phyloP scores from a whole-genome alignment of 495 filamentous ascomycete genomes.

The Pseudomonodictys pantanalensis region DNA sequence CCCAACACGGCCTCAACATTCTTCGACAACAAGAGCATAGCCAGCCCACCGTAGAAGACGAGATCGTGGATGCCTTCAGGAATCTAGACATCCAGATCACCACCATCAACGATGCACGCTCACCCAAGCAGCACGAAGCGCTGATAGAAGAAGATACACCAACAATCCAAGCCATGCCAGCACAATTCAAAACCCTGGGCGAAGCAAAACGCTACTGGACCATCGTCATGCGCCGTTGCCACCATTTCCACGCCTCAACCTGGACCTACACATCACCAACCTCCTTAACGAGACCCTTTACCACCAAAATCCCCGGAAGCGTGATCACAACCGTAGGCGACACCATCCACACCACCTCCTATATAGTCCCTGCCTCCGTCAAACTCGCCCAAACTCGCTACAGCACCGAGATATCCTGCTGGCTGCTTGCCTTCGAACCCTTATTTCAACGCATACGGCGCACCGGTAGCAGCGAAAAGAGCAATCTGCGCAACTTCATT shows the following conservation, averaged over 20 bases:
- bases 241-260: conserved; percentile 11
- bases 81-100: conserved; percentile 14
- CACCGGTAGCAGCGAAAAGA: background rate
- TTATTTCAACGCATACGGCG: background rate
- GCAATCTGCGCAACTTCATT: background rate
- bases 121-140: background rate
- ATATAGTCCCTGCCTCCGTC: background rate
- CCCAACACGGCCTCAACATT: conserved; percentile 6
- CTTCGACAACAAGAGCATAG: conserved; percentile 2
- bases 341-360: conserved; percentile 3
- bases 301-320: conserved; percentile 3
- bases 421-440: conserved; percentile 3
- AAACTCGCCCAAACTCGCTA: background rate
- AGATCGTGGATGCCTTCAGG: conserved; percentile 10
- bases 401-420: background rate
- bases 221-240: conserved; percentile 3
- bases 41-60: background rate
- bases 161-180: background rate
- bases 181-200: background rate
- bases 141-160: conserved; percentile 1
- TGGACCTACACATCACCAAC: conserved; percentile 6
- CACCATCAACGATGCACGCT: conserved; percentile 2
- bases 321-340: background rate
- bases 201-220: conserved; percentile 3
- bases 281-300: background rate